Percentiles rank a stretch among this genome's conserved stretches.
Conservation (phyloP, 2,329 filamentous ascomycete species). For the Hypoxylon sp. region DNA sequence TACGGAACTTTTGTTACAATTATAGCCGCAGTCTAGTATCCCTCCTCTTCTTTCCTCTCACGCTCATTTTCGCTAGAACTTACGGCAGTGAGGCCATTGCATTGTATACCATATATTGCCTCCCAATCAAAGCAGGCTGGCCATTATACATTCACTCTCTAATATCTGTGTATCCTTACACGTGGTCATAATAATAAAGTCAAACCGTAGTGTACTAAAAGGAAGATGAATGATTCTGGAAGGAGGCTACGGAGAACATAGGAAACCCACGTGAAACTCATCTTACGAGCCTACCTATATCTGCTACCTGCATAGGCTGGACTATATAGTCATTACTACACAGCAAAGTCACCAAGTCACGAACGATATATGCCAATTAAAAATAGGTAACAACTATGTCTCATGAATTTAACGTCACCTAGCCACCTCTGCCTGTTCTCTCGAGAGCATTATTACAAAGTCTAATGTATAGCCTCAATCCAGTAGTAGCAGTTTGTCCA, state of each 20-base stretch:
- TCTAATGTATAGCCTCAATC: constrained; percentile 28
- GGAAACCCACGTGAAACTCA: not conserved
- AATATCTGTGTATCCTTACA: no score
- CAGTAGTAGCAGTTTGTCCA: constrained; percentile 32
- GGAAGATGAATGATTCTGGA: no score
- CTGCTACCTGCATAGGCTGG: no score
- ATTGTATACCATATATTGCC: not conserved
- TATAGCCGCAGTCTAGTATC: not conserved
- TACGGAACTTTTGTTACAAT: not conserved
- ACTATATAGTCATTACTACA: not conserved
- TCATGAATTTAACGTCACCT: constrained; percentile 39
- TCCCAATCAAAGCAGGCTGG: no score
- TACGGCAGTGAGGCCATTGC: not conserved
- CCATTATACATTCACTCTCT: no score
- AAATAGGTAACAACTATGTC: constrained; percentile 33
- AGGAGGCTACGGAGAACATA: not conserved
- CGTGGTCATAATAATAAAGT: no score
- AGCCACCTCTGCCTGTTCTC: constrained; percentile 26
- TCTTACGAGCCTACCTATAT: not conserved
- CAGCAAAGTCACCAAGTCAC: constrained; percentile 2
- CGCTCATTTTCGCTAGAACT: not conserved
- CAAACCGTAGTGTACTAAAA: no score
- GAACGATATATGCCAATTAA: not conserved
- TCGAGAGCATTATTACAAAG: constrained; percentile 43
- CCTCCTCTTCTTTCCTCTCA: not conserved